Evolutionary conservation across 495 filamentous ascomycete species (phyloP), one percentile per base, ranked within the genome.

Genomic region (Venustampulla echinocandica): DNA sequence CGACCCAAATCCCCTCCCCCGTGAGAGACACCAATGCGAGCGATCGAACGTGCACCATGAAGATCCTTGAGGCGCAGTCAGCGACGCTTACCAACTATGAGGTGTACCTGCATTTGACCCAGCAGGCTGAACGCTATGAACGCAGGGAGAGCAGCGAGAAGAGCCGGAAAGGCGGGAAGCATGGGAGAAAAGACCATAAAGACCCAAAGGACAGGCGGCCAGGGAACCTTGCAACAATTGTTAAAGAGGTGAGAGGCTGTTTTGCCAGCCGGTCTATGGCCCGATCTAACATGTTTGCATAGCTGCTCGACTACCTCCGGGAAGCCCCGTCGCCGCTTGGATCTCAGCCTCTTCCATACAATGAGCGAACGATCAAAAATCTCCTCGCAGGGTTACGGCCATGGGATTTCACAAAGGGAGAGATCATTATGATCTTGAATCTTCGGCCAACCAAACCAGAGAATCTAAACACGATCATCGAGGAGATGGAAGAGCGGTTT

Each of bases 401-500:
- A 0, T 79, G 65, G 46, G 63, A 65, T n/a, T 58, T 81, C 28
- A 76, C 72, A 18, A 83, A 84, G 62, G 69, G 71, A 0, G 80
- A 84, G 59, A 61, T 80, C 10, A 56, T 84, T 5, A 82, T 79
- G 76, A 76, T 83, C 27, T 50, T 81, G 4, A 83, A 84, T 53
- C 55, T 81, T 11, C 46, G 70, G 35, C 71, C 71, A 2, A 56
- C 54, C 11, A 64, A 57, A 7, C 49, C 61, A 7, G 65, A 59
- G 15, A 61, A 66, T 50, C 41, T 75, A 42, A 65, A 71, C 42
- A 66, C 60, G 14, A 58, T 75, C 14, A 57, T 75, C n/a, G 67
- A 75, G 52, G 71, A 75, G 53, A 63, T 70, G 54, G 71, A 73
- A 43, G 49, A 60, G 24, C 32, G 71, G 19, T 72, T 74, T 42